Conservation (phyloP, 2,329 filamentous ascomycete species). For the Lasiodiplodia sp. region DNA sequence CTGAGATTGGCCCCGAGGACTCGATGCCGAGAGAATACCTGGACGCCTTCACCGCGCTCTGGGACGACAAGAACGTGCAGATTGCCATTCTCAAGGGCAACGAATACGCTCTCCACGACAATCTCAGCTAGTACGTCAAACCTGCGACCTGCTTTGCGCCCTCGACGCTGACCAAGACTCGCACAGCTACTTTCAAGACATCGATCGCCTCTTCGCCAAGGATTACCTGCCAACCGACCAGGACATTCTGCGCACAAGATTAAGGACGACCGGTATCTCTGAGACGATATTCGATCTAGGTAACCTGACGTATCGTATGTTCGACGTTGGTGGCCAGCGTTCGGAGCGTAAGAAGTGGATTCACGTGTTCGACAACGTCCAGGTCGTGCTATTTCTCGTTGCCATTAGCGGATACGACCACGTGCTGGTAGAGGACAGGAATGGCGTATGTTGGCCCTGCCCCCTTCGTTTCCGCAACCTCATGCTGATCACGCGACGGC, state of each 20-base stretch:
- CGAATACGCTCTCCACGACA: slow-evolving; percentile 96
- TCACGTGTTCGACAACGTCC: slow-evolving; percentile 93
- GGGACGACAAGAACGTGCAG: slow-evolving; percentile 84
- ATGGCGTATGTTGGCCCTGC: slow-evolving; percentile 71
- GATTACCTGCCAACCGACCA: slow-evolving; percentile 91
- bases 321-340: slow-evolving; percentile 89
- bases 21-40: slow-evolving; percentile 79
- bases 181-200: slow-evolving; percentile 77
- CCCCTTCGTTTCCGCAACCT: not conserved
- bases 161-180: slow-evolving; percentile 35
- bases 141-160: not conserved
- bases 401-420: slow-evolving; percentile 97
- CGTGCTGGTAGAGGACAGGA: slow-evolving; percentile 93
- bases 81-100: slow-evolving; percentile 91
- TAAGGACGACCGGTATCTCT: slow-evolving; percentile 94
- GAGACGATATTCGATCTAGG: slow-evolving; percentile 94
- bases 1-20: slow-evolving; percentile 84
- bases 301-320: slow-evolving; percentile 94
- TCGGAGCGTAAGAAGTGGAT: slow-evolving; percentile 98
- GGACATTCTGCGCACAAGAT: slow-evolving; percentile 87
- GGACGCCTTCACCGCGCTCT: slow-evolving; percentile 81
- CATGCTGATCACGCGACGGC: slow-evolving; percentile 31
- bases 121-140: slow-evolving; percentile 81
- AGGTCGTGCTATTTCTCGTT: slow-evolving; percentile 89
- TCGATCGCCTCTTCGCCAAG: slow-evolving; percentile 68